Evolutionary conservation across 495 filamentous ascomycete genomes (phyloP), one percentile per base, ranked within the genome.

Genomic region (Durotheca rogersii): DNA sequence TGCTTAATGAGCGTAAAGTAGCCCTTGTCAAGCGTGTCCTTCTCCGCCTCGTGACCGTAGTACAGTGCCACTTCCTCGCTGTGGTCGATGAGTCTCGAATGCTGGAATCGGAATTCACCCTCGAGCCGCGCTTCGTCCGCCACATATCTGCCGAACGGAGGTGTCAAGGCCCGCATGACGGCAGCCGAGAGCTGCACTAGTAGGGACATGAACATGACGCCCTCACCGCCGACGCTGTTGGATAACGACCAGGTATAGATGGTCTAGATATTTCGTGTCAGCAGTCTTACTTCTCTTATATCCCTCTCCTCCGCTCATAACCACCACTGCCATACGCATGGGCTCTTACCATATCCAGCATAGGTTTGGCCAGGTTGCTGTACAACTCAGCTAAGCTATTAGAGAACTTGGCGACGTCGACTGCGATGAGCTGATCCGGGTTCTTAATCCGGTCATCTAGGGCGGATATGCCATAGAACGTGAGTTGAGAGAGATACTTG

Each of bases 1-100:
- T 97, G 94, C 67, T 96, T 97, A 68, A 98, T 98, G 6, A 98
- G 73, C 4, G 94, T 97, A 67, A 98, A 98, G 64, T 98, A 98
- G 14, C 93, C 92, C 70, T 96, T 97, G 65, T 98, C 93, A 17
- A 98, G 73, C 0, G 87, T 95, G 67, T 96, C 90, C 69, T 97
- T 98, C 72, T 97, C 93, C 7, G 89, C 89, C 62, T 94, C 92
- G 57, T 98, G 92, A 33, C 93, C 93, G 47, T 84, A 79, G 59
- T 96, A 96, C 3, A 98, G 73, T 6, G 94, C 93, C 6, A 98
- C 81, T 64, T 98, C 94, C 66, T 98, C 93, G 62, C 84, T 87
- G 62, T 96, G 87, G 60, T 98, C 91, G 62, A 98, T 96, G 37
- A 98, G 72, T 49, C 93, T 74, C 2, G 90, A 93, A 73, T 98